Conservation (phyloP, 352 stramenopile species). For the Phytophthora capsici region DNA sequence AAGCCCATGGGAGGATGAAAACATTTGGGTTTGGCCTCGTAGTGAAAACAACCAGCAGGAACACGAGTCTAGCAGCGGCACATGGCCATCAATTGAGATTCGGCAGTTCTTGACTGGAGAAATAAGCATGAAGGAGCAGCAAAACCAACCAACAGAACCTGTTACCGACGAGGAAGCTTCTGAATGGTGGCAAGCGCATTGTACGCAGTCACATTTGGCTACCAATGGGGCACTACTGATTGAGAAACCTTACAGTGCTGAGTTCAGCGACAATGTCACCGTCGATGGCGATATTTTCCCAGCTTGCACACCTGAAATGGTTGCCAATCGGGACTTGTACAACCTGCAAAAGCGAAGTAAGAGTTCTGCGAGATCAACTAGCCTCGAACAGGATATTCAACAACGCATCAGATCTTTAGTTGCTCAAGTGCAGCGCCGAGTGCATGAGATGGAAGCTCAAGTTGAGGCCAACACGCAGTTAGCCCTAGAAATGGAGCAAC, state of each 20-base stretch:
- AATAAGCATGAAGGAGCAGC: neutral
- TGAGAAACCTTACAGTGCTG: conserved; percentile 12
- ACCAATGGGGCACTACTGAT: conserved; percentile 16
- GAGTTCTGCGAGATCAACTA: conserved; percentile 11
- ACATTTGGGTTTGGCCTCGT: conserved; percentile 57
- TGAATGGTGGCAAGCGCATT: conserved; percentile 68
- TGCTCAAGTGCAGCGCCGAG: conserved; percentile 34
- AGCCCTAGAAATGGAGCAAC: conserved; percentile 36
- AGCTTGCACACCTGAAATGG: conserved; percentile 52
- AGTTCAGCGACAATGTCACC: conserved; percentile 34
- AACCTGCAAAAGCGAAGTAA: conserved; percentile 37
- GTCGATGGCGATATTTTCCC: conserved; percentile 29
- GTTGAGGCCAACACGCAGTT: conserved; percentile 67
- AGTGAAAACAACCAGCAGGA: conserved; percentile 14
- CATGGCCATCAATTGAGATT: conserved; percentile 37
- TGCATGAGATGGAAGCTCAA: conserved; percentile 63
- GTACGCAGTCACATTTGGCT: conserved; percentile 51
- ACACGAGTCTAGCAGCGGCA: neutral
- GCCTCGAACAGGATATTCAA: conserved; percentile 23
- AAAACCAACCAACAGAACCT: neutral
- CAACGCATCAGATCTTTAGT: conserved; percentile 34
- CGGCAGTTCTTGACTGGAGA: conserved; percentile 46
- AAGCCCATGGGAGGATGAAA: conserved; percentile 59
- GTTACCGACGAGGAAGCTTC: conserved; percentile 50
- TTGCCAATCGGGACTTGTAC: conserved; percentile 60